Evolutionary conservation across 1,284 basidiomycete genomes (phyloP), one percentile per base, ranked within the genome.

Genomic region (Trichosporon coremiiforme): DNA sequence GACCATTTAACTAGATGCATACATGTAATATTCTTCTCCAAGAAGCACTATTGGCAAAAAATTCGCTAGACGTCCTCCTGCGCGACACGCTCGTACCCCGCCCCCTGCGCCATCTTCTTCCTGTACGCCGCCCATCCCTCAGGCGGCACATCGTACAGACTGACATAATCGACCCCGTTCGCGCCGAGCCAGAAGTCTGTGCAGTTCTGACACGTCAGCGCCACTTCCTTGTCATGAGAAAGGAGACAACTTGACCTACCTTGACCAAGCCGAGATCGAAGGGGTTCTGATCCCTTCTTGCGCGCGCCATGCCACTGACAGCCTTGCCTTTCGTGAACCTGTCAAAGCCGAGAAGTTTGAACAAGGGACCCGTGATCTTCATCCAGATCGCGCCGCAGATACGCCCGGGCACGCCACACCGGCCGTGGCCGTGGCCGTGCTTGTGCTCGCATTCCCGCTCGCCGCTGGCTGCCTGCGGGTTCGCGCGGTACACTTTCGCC

Each of bases 131-230:
- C 68, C 81, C 81, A 82, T 2, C 80, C 93, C 79, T 94, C 93
- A 1, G 85, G 74, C 2, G 94, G 94, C 7, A 99, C 88, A 79
- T 97, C 95, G 82, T 95, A 98, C 79, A 99, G 80, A 73, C 87
- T 86, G 62, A 91, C 90, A 83, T 98, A 99, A 81, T 96, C 91
- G 31, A 99, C 90, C 1, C 92, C 93, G 70, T 87, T 85, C 22
- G 94, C 94, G 66, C 87, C 88, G 62, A 90, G 89, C 96, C 96
- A 99, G 81, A 99, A 99, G 84, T 99, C 96, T 74, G 88, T 89
- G 83, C 97, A 99, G 82, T 99, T 99, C 75, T 84, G 70, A 2
- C 8, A 38, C 17, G 35, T 36, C 45, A 70, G 69, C 57, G 17
- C 0, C n/a, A 4, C 15, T n/a, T n/a, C 15, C 22, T 25, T 25